Percentiles rank a stretch among this genome's conserved stretches.
phyloP scores from a whole-genome alignment of 345 rosid genomes.

The Eucalyptus rudis region DNA sequence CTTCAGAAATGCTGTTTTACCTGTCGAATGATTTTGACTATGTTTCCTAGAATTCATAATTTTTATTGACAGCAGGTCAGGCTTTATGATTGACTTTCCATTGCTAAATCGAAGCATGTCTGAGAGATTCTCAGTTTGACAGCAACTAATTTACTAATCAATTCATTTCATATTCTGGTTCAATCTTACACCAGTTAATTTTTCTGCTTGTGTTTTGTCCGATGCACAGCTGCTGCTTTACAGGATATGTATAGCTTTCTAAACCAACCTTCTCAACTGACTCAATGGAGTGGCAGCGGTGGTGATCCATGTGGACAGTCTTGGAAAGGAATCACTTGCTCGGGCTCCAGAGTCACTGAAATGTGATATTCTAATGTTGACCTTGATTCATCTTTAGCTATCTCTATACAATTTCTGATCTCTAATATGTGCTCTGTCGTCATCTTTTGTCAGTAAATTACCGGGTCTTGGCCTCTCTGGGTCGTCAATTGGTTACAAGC shows the following conservation, averaged over 20 bases:
- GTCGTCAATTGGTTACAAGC: slow-evolving; percentile 35
- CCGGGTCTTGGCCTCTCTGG: slow-evolving; percentile 71
- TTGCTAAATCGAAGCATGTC: neutral
- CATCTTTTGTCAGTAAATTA: slow-evolving; percentile 46
- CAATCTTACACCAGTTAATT: neutral
- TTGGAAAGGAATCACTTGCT: slow-evolving; percentile 88
- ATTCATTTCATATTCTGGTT: neutral
- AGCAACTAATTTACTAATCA: neutral
- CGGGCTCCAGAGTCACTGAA: slow-evolving; percentile 60
- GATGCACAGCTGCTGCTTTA: slow-evolving; percentile 64
- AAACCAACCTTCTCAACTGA: slow-evolving; percentile 45
- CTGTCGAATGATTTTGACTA: neutral
- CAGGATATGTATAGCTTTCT: slow-evolving; percentile 41
- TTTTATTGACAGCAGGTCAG: neutral
- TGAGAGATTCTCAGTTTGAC: neutral
- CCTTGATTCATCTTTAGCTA: neutral
- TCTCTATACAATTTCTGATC: neutral
- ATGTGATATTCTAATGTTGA: slow-evolving; percentile 23
- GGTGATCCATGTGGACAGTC: slow-evolving; percentile 87
- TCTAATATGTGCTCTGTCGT: neutral
- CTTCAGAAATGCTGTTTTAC: neutral
- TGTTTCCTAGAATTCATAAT: neutral
- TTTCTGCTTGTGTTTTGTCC: neutral
- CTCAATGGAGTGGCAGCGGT: slow-evolving; percentile 55
- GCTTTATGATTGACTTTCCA: neutral